A percentile compares a stretch with the other conserved stretches of the same genome.
Evolutionary conservation across 1,284 basidiomycete species (phyloP).

Genomic region (Wallemia hederae): DNA sequence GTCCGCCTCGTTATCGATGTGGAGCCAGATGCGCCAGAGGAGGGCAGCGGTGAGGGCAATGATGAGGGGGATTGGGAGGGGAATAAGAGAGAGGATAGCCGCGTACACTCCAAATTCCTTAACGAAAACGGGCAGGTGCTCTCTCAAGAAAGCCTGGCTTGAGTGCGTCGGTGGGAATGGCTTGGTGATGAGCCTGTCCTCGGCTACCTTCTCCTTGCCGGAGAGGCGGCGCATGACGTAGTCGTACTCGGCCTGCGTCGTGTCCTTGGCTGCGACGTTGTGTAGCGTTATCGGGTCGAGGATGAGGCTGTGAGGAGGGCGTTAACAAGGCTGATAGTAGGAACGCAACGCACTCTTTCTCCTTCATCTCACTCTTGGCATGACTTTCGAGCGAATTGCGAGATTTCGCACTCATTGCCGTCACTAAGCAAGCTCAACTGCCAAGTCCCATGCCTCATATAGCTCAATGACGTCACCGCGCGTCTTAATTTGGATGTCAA

Average conservation of each 20-base stretch:
- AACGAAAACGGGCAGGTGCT: not conserved
- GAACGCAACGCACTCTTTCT: no score
- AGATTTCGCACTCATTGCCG: no score
- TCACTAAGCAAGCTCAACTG: no score
- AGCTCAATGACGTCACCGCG: no score
- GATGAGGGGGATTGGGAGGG: not conserved
- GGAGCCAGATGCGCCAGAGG: not conserved
- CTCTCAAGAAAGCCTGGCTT: not conserved
- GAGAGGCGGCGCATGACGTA: not conserved
- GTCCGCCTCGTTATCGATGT: not conserved
- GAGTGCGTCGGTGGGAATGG: not conserved
- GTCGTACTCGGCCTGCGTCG: not conserved
- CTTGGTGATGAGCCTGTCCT: not conserved
- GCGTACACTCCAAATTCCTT: not conserved
- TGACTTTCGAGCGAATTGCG: no score
- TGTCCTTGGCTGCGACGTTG: not conserved
- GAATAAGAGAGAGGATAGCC: not conserved
- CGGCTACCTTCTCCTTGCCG: not conserved
- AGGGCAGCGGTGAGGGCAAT: not conserved
- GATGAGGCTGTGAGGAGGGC: not conserved
- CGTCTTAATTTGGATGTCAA: no score
- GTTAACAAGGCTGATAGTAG: no score
- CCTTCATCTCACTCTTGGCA: no score
- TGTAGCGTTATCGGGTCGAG: not conserved
- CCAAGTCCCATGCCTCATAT: no score